A percentile compares a stretch with the other conserved stretches of the same genome.
phyloP scores from a whole-genome alignment of 1,139 yeast species.

The Yamadazyma kanchanaburiensis region DNA sequence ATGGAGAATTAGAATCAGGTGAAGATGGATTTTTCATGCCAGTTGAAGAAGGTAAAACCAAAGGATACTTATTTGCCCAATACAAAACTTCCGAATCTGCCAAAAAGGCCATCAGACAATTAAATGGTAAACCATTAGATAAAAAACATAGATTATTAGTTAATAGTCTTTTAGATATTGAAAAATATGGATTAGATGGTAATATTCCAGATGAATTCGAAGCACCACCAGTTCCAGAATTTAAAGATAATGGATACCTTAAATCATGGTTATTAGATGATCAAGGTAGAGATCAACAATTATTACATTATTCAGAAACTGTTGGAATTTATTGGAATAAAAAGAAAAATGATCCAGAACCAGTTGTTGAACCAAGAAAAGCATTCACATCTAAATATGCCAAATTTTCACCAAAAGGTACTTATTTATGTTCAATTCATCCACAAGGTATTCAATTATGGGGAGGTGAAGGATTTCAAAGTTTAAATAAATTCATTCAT shows the following conservation, averaged over 20 bases:
- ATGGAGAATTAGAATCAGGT: conserved; percentile 67
- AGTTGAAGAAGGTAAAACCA: conserved; percentile 71
- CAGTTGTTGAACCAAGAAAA: conserved; percentile 71
- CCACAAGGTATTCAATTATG: conserved; percentile 95
- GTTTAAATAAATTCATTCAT: conserved; percentile 78
- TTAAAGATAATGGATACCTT: conserved; percentile 75
- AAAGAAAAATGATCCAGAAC: conserved; percentile 70
- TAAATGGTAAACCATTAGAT: conserved; percentile 89
- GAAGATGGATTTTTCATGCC: conserved; percentile 80
- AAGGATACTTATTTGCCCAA: conserved; percentile 87
- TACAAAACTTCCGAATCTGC: conserved; percentile 69
- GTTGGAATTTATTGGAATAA: conserved; percentile 91
- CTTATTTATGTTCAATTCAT: conserved; percentile 82
- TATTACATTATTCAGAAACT: conserved; percentile 73
- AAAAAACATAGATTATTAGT: conserved; percentile 87
- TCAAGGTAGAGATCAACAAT: conserved; percentile 86
- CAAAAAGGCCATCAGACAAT: conserved; percentile 70
- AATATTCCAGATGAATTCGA: conserved; percentile 58
- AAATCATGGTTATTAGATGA: conserved; percentile 90
- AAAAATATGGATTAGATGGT: conserved; percentile 72
- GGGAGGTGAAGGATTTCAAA: conserved; percentile 85
- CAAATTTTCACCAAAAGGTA: conserved; percentile 93
- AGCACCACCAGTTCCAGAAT: conserved; percentile 71
- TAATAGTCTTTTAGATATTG: conserved; percentile 81
- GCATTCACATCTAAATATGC: conserved; percentile 87